Evolutionary conservation across 306 rosid genomes (phyloP), one percentile per base, ranked within the genome.

Genomic region (Quercus berberidifolia): DNA sequence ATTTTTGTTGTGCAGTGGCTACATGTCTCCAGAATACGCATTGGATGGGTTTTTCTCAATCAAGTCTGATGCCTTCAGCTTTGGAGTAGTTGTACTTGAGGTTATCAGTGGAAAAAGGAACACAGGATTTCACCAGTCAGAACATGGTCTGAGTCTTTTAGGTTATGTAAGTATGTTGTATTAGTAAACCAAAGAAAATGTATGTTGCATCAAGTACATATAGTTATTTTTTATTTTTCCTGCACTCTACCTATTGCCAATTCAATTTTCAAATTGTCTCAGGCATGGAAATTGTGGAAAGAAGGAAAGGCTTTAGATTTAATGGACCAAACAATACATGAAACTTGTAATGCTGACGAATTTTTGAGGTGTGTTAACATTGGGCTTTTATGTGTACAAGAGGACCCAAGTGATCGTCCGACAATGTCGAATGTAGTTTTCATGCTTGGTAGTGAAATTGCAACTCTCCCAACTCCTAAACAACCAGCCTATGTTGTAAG

Each of bases 41-140:
- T 62, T 86, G 23, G 85, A 87, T 0, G 92, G 90, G 60, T 1
- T 63, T n/a, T 91, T 89, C 65, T 91, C 93, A 1, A 58, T 68
- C 4, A 91, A 91, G 65, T 87, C 88, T 0, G 91, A 89, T 9
- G 89, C 86, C 3, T 91, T 84, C 73, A 87, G 96, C 60, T 91
- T 87, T 25, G 91, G 96, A 0, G 87, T 91, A 19, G 87, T 91
- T 6, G 28, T 91, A 1, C 75, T 91, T 11, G 91, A 89, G 81
- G 83, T 91, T 71, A 67, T 91, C 1, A 79, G 91, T 0, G 90
- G 91, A 14, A 91, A 77, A 81, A 81, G 30, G 82, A 87, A 84
- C 67, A 83, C 89, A 0, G 80, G 89, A 65, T 86, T 86, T 46
- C 83, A 71, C 56, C 79, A 84, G 14, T 84, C 80, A 7, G 63